Percentiles rank a stretch among this genome's conserved stretches.
Conservation (phyloP, 192 early-diverging fungal species). For the Backusella liffmaniae region DNA sequence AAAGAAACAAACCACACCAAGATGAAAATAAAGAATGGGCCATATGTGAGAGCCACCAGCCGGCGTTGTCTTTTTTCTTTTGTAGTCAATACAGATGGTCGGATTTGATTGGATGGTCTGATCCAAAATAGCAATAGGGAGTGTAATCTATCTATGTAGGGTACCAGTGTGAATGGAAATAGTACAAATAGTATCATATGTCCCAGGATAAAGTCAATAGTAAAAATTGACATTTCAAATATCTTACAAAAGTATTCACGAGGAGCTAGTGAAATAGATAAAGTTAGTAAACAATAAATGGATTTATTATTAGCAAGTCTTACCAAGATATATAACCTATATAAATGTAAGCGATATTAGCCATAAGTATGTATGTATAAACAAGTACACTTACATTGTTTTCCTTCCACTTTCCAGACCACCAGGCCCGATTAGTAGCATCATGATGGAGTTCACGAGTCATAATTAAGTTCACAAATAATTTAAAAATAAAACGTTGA, state of each 20-base stretch:
- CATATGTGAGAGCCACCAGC: constrained; percentile 50
- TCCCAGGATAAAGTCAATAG: constrained; percentile 64
- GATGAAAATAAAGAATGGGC: constrained; percentile 54
- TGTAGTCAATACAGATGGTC: constrained; percentile 60
- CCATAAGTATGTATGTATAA: constrained; percentile 52
- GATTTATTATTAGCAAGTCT: background rate
- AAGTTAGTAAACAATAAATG: background rate
- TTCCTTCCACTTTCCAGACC: constrained; percentile 66
- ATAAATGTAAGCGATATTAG: constrained; percentile 24
- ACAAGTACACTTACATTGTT: constrained; percentile 53
- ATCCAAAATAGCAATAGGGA: constrained; percentile 70
- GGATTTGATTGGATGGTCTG: constrained; percentile 60
- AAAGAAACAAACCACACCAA: constrained; percentile 54
- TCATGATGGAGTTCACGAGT: constrained; percentile 67
- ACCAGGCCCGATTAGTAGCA: constrained; percentile 70
- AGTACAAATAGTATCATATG: constrained; percentile 74
- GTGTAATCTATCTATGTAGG: constrained; percentile 60
- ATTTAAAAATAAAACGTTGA: constrained; percentile 58
- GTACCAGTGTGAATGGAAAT: constrained; percentile 62
- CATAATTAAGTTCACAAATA: constrained; percentile 54
- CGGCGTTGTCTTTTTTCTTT: constrained; percentile 61
- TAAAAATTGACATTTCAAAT: constrained; percentile 72
- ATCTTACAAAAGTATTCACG: constrained; percentile 75
- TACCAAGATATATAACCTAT: constrained; percentile 3
- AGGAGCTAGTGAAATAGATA: background rate